These are phyloP conservation scores for Candolleomyces aberdarensis DNA, from an alignment of 768 basidiomycete species.

Conservation along the genomic window DNA sequence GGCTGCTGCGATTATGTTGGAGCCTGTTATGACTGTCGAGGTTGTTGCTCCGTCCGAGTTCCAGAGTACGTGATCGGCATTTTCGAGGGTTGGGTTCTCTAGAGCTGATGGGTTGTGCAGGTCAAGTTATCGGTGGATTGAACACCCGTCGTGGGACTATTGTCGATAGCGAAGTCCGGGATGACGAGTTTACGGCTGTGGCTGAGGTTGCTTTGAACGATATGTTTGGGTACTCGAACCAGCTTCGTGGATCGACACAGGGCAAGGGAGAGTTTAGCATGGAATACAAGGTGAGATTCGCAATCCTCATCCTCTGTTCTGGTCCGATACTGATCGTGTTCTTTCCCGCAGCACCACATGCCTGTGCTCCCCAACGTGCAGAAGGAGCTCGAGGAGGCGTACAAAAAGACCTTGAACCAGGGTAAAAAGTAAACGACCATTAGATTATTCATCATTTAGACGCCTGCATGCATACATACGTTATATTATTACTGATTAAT, in stretches of 20 bases:
- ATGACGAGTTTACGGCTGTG: conserved; percentile 90
- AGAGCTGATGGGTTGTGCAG: no score
- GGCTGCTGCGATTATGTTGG: conserved; percentile 79
- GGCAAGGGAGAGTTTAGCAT: conserved; percentile 91
- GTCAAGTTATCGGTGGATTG: conserved; percentile 88
- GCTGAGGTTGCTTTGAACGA: conserved; percentile 96
- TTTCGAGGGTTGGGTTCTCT: no score
- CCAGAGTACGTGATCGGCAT: conserved; percentile 83
- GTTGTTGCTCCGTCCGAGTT: conserved; percentile 95
- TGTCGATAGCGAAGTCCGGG: conserved; percentile 92
- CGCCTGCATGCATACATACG: neutral
- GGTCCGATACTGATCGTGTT: conserved; percentile 10
- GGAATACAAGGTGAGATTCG: conserved; percentile 63
- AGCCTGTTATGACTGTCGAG: conserved; percentile 99
- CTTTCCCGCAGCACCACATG: conserved; percentile 54
- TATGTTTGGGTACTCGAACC: conserved; percentile 97
- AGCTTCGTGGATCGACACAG: conserved; percentile 90
- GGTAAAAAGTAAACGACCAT: conserved; percentile 57
- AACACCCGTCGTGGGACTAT: conserved; percentile 93
- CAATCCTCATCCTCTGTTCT: conserved; percentile 5
- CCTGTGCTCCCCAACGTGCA: conserved; percentile 87
- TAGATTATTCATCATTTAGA: no score
- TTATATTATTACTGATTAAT: neutral
- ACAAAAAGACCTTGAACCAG: conserved; percentile 71
- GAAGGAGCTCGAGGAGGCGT: conserved; percentile 83